Evolutionary conservation across 2,329 filamentous ascomycete genomes (phyloP), one percentile per base, ranked within the genome.

Genomic region (Decorospora gaudefroyi): DNA sequence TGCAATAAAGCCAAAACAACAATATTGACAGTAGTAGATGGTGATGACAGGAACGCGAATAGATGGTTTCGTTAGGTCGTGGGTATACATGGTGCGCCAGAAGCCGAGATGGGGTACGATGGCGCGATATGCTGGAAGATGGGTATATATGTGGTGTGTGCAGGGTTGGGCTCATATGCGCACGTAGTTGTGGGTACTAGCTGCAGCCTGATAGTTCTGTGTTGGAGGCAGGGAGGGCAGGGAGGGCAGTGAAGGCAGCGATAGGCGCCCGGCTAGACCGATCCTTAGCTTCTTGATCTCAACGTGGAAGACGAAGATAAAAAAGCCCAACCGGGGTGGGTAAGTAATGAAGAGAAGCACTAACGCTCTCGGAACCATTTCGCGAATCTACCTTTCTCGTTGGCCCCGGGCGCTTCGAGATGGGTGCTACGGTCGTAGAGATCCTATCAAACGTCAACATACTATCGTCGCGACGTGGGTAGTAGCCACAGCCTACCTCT

Each of bases 401-500:
- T 73, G 18, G 76, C 76, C 60, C 78, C 77, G 38, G 70, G 60
- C 15, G 73, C 71, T 53, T 76, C 74, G 41, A 82, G 69, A 42
- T 78, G 74, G 42, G 78, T 72, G 59, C 80, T 84, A 51, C 80
- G 78, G 31, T 79, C 76, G 64, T 81, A 83, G 23, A 84, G 72
- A 45, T 81, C 79, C 81, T 84, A 49, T 3, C 4, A 8, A 6
- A 17, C 21, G 27, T 63, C 18, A 58, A 49, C n/a, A 33, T 5
- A 12, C 7, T 35, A 19, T 9, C 15, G 21, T 11, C 25, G 5
- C 6, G 9, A 15, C 6, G 13, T 6, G 4, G 21, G 10, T 6
- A 23, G 21, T 6, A 23, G 6, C 6, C 11, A 21, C 2, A 13
- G 34, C 85, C 74, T 72, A 95, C 91, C 76, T 96, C 92, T 59